phyloP scores from a whole-genome alignment of 225 moss, liverwort and hornwort species.

The Ulota crispa region DNA sequence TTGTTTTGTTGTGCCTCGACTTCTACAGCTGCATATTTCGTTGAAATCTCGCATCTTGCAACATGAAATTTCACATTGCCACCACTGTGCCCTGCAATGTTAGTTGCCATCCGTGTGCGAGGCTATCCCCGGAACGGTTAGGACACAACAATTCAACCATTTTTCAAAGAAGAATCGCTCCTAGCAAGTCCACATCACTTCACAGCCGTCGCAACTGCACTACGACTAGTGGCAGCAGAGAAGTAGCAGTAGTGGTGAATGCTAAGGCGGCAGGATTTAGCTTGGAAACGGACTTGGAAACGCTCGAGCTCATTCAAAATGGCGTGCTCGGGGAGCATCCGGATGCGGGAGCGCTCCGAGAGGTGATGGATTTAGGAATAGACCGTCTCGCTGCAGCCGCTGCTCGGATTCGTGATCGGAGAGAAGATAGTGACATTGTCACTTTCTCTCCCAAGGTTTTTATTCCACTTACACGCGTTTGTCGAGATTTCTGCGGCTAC shows the following conservation, averaged over 20 bases:
- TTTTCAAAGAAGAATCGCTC: not conserved
- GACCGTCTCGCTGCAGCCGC: slow-evolving; percentile 60
- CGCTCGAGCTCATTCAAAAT: slow-evolving; percentile 47
- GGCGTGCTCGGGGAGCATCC: slow-evolving; percentile 72
- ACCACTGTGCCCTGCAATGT: slow-evolving; percentile 18
- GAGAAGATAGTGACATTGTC: slow-evolving; percentile 55
- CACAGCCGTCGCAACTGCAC: not conserved
- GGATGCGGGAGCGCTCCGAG: slow-evolving; percentile 40
- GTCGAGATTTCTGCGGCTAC: slow-evolving; percentile 89
- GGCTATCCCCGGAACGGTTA: not conserved
- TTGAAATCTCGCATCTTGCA: not conserved
- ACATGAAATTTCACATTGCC: slow-evolving; percentile 27
- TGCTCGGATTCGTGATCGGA: slow-evolving; percentile 70
- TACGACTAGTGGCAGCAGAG: not conserved
- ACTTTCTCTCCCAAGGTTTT: slow-evolving; percentile 96
- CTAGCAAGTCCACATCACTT: not conserved
- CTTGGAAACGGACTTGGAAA: slow-evolving; percentile 37
- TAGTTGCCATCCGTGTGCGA: slow-evolving; percentile 18
- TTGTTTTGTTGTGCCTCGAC: not conserved
- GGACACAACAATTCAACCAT: not conserved
- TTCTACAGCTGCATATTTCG: not conserved
- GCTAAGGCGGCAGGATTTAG: slow-evolving; percentile 10
- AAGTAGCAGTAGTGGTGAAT: not conserved
- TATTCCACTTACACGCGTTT: slow-evolving; percentile 89
- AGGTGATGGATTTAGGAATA: slow-evolving; percentile 45